These are phyloP conservation scores for Flagelloscypha sp. DNA, from an alignment of 768 basidiomycete species.

Conservation along the genomic window DNA sequence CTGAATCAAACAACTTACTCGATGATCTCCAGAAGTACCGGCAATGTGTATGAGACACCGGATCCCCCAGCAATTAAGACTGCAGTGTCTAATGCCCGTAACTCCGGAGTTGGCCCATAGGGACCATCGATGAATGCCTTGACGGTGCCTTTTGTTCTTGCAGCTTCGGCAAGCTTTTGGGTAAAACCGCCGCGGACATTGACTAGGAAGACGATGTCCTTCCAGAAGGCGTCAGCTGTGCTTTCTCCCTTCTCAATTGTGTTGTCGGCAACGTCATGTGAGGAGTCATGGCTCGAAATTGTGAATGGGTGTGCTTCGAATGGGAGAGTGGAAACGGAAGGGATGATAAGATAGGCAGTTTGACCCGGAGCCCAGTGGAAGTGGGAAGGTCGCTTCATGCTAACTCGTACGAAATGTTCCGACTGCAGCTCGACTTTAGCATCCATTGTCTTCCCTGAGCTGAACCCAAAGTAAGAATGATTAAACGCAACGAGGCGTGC, in stretches of 20 bases:
- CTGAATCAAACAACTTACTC: conserved; percentile 21
- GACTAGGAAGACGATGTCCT: conserved; percentile 50
- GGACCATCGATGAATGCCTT: conserved; percentile 54
- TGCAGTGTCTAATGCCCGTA: conserved; percentile 34
- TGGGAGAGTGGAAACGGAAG: conserved; percentile 33
- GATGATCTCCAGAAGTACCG: conserved; percentile 35
- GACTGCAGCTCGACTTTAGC: conserved; percentile 36
- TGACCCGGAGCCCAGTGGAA: conserved; percentile 52
- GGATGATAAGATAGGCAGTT: conserved; percentile 42
- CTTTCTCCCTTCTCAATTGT: conserved; percentile 1
- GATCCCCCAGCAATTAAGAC: conserved; percentile 48
- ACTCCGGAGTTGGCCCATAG: conserved; percentile 37
- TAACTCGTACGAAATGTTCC: conserved; percentile 38
- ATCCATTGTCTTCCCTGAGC: conserved; percentile 20
- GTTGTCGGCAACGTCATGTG: conserved; percentile 1
- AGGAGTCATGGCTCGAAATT: conserved; percentile 36
- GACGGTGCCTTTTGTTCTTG: conserved; percentile 21
- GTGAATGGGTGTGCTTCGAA: conserved; percentile 59
- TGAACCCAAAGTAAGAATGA: conserved; percentile 27
- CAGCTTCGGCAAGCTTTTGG: conserved; percentile 30
- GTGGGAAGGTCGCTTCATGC: conserved; percentile 33
- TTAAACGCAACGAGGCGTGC: conserved; percentile 37
- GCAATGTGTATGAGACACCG: conserved; percentile 39
- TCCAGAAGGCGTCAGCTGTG: conserved; percentile 13
- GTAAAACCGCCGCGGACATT: conserved; percentile 57